phyloP scores from a whole-genome alignment of 2,329 filamentous ascomycete species.

The Trichoderma koningiopsis region DNA sequence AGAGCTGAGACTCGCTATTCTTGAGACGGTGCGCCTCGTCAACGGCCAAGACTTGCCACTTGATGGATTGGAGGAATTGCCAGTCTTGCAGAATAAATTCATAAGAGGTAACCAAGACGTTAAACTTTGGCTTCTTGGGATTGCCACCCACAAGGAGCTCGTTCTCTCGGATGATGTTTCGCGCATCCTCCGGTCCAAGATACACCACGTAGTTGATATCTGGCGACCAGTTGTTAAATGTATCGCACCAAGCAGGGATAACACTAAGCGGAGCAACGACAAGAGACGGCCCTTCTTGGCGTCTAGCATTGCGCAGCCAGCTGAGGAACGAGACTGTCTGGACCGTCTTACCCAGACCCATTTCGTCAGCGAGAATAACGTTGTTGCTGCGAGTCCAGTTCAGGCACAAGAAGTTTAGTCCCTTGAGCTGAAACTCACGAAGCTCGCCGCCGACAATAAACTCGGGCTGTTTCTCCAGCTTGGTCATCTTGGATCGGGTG shows the following conservation, averaged over 20 bases:
- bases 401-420: constrained; percentile 91
- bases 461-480: constrained; percentile 76
- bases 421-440: constrained; percentile 89
- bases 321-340: constrained; percentile 97
- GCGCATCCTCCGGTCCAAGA: constrained; percentile 83
- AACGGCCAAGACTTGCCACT: constrained; percentile 96
- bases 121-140: constrained; percentile 88
- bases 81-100: constrained; percentile 91
- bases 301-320: constrained; percentile 88
- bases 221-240: constrained; percentile 93
- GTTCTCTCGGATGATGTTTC: constrained; percentile 84
- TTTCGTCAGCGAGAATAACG: constrained; percentile 96
- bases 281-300: constrained; percentile 91
- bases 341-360: constrained; percentile 97
- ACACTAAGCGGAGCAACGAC: constrained; percentile 97
- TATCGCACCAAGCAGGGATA: constrained; percentile 97
- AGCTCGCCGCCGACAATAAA: constrained; percentile 86
- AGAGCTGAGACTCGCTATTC: constrained; percentile 93
- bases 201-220: constrained; percentile 98
- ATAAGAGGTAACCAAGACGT: constrained; percentile 96
- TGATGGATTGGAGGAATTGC: constrained; percentile 82
- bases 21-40: constrained; percentile 97
- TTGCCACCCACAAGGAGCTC: constrained; percentile 88
- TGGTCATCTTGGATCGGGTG: constrained; percentile 73
- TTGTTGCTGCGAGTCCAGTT: constrained; percentile 96